Base-by-base conservation (phyloP, 106 monocot genomes). In the Allium fistulosum region DNA sequence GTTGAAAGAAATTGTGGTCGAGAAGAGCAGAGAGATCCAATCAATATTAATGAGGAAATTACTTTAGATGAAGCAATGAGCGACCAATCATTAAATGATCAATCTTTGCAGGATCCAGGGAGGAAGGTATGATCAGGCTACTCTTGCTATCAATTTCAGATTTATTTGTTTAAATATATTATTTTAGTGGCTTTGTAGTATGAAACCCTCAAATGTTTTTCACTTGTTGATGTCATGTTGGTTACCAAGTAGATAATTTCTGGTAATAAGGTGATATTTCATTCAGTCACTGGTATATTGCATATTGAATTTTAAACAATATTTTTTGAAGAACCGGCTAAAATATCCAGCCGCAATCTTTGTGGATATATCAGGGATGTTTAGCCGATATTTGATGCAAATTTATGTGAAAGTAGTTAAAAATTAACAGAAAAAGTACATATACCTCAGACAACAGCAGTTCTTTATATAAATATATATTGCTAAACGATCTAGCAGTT, bases 21-120 rank as follows among this genome's bases (percentile, higher is more conserved):
- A 75, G 75, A 61, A 60, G 69, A 61, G 69, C 90, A 90, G 63
- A 73, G 88, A 59, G 66, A 66, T 51, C 76, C 81, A 52, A 96
- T 96, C 66, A 96, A 96, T 64, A 96, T 96, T 57, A 96, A 96
- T 80, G 95, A 96, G 60, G 95, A 91, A 69, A 80, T 96, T 37
- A 80, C 86, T 2, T 77, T 86, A 53, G 91, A 86, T 57, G 91
- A 96, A 65, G 76, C 83, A 13, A 79, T 88, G 65, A 71, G 63
- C 63, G 82, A 86, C 57, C 71, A 79, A 27, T 74, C 77, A 49
- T 62, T 87, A 22, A 87, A 80, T 48, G 80, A 87, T 58, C 72
- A 78, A 26, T 73, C 78, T 46, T 66, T 88, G 49, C 85, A 79
- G 65, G 86, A 88, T 83, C 79, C 87, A 63, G 85, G 84, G 63